A percentile compares a stretch with the other conserved stretches of the same genome.
Conservation (phyloP, 495 filamentous ascomycete genomes). For the Venustampulla echinocandica region DNA sequence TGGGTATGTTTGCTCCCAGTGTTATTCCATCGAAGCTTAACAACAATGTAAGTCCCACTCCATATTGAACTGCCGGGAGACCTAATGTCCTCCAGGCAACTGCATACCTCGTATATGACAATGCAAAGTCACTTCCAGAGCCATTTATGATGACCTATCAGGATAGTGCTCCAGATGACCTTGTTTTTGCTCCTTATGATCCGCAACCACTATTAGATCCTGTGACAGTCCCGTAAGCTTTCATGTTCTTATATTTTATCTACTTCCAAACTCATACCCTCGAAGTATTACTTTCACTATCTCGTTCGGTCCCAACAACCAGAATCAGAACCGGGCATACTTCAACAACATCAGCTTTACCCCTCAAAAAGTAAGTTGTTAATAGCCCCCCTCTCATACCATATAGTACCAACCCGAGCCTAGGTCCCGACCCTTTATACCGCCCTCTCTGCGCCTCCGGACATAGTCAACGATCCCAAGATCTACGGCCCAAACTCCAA, state of each 20-base stretch:
- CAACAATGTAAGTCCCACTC: background rate
- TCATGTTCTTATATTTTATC: background rate
- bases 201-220: background rate
- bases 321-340: background rate
- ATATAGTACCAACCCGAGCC: too few relatives aligned
- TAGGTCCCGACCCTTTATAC: constrained; percentile 79
- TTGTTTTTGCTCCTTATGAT: background rate
- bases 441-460: constrained; percentile 52
- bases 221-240: background rate
- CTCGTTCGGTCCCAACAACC: background rate
- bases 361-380: constrained; percentile 54
- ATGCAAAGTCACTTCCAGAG: constrained; percentile 39
- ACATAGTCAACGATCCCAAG: constrained; percentile 36
- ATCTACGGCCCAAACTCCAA: constrained; percentile 69
- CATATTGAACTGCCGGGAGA: background rate
- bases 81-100: background rate
- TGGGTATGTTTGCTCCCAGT: constrained; percentile 25
- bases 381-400: too few relatives aligned
- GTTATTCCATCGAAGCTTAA: constrained; percentile 1
- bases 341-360: constrained; percentile 1
- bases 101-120: constrained; percentile 36
- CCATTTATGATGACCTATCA: constrained; percentile 32
- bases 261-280: background rate
- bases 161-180: background rate
- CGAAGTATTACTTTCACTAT: background rate